Base-by-base conservation (phyloP, 768 basidiomycete species). In the Antrodiella citrinella region DNA sequence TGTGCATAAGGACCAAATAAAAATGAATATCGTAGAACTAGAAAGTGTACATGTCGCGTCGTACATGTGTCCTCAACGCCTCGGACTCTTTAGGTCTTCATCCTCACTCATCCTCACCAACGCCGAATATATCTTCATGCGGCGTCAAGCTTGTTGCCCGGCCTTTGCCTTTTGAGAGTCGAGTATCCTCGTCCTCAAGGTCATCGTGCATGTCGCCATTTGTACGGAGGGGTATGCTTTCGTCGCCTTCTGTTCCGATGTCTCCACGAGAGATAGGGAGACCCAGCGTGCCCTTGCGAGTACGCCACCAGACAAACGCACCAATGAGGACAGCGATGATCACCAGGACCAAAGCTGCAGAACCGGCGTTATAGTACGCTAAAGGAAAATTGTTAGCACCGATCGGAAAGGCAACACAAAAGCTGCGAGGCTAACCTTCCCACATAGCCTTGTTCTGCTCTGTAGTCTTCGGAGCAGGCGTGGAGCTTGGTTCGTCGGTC, bases 341-440 rank as follows among this genome's bases (percentile, higher is more conserved):
- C 2, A 94, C 61, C 38, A 97, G 74, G 20, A 95, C 82, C n/a
- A 93, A 69, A 2, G 86, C 82, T 1, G 86, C 88, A 0, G 91
- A 92, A 10, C 90, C 91, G 26, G 91, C 86, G 53, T 95, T 95
- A 64, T 94, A 96, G 65, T 93, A 94, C n/a, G 91, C 93, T 91
- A 44, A 24, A 21, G 12, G 20, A 11, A 40, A 51, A 3, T 9
- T 9, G 41, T 43, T 22, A 43, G 41, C 18, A 26, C 15, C 19
- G 39, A 19, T 11, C n/a, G 24, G 47, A 35, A 4, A 9, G 21
- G 30, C 13, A 50, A 26, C 26, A n/a, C n/a, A n/a, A 18, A 47
- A 39, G 7, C 15, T 5, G n/a, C 19, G 9, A 22, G 10, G 62
- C 75, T 50, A 55, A 90, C 91, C 88, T 69, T 93, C 88, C 92